Base-by-base conservation (phyloP, 2,329 filamentous ascomycete species). In the Clarireedia sp. region DNA sequence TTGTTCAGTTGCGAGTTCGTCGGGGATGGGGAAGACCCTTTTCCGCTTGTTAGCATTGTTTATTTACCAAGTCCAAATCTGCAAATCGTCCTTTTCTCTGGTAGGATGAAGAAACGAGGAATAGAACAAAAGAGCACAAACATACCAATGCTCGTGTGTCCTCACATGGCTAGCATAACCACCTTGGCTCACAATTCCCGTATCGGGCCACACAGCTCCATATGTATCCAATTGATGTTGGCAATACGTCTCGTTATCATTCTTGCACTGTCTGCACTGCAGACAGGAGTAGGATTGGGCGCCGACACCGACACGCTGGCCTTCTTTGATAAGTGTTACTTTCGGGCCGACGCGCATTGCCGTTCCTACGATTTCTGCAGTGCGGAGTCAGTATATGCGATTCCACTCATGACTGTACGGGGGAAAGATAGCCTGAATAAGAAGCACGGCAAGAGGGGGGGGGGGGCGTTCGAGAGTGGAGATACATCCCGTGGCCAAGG, bases 111-210 rank as follows among this genome's bases (percentile, higher is more conserved):
- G 12, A 26, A 46, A 44, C 3, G 12, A 23, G 17, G 41, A 44
- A 48, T 12, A 12, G 29, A 33, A 33, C 7, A 19, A 17, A 26
- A 46, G n/a, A 1, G n/a, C 17, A 17, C 5, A 37, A 37, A 50
- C 36, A 50, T 40, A 50, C 76, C 76, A 91, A 74, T 90, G 87
- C 72, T 91, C 86, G 71, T 92, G 87, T 1, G 84, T 82, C 62
- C 87, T 79, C 19, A 89, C 78, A 67, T 89, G 82, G 52, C 78
- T 81, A 4, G 81, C 74, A 69, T 85, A 86, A n/a, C 83, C 83
- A 55, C 83, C 83, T 67, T 85, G 81, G 2, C 74, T 69, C 33
- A 81, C 71, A 47, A 86, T 83, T 54, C 85, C 86, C 19, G 76
- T 78, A 36, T 78, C 75, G n/a, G 77, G 75, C 68, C 77, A 80